Evolutionary conservation across 1,284 basidiomycete genomes (phyloP), one percentile per base, ranked within the genome.

Genomic region (Spongispora temasekensis): DNA sequence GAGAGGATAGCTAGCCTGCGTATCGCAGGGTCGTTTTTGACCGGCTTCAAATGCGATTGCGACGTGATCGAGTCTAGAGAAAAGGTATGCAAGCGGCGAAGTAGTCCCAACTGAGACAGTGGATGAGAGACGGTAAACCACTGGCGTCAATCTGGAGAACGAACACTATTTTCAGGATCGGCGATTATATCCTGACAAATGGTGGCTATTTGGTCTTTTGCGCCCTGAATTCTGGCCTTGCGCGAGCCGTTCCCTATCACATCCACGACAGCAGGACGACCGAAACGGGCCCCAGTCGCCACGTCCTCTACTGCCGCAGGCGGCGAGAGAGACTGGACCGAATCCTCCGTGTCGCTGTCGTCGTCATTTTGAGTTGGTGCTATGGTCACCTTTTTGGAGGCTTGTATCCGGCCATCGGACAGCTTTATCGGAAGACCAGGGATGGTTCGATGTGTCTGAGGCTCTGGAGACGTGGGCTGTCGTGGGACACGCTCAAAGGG

Each of bases 1-100:
- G 95, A 97, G 35, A 98, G 79, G 56, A 97, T 84, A 5, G 97
- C 92, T 42, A 98, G 79, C 74, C 92, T 93, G 58, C 97, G 88
- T 65, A 99, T 91, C 28, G 91, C 79, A 37, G 82, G 76, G 66
- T 98, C 94, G 61, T 98, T 95, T 9, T 78, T 72, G 5, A 97
- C 77, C 19, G 88, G 86, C 48, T 90, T 82, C 8, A 83, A 81
- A 66, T 86, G 87, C 19, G 85, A 79, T 1, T 87, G 83, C 3
- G 88, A 86, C 2, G 87, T 83, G 19, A 97, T 86, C 58, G 86
- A 82, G 7, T 83, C 75, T 19, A 93, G 82, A 28, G 93, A 89
- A 72, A 97, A 97, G 1, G 93, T 91, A 57, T 94, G 88, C 35
- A 98, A 79, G 27, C 95, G 89, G 59, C 91, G 87, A 57, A 98